phyloP scores from a whole-genome alignment of 352 stramenopile species.

The Phytophthora citrophthora region DNA sequence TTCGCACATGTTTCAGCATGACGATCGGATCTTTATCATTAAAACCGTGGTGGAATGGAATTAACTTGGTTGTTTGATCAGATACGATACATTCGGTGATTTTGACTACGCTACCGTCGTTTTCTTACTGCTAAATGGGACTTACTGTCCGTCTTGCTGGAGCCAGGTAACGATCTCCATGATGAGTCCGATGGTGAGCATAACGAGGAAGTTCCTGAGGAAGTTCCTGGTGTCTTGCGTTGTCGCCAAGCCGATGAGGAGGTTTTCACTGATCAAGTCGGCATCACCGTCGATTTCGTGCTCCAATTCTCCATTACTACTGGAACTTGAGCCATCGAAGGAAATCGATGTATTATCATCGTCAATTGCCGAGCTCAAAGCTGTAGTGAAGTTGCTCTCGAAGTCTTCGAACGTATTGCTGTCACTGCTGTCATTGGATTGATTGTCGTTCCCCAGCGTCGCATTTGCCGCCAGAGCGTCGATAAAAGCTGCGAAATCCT shows the following conservation, averaged over 20 bases:
- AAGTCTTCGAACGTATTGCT: slow-evolving; percentile 5
- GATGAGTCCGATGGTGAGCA: not conserved
- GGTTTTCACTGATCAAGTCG: slow-evolving; percentile 14
- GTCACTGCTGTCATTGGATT: not conserved
- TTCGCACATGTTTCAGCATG: no score
- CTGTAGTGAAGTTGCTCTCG: slow-evolving; percentile 4
- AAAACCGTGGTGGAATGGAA: no score
- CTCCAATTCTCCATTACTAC: slow-evolving; percentile 1
- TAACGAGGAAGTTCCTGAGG: not conserved
- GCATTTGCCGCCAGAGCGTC: slow-evolving; percentile 9
- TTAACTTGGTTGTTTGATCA: no score
- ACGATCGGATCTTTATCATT: no score
- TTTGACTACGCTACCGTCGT: not conserved
- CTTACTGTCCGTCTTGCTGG: no score
- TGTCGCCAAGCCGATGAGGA: not conserved
- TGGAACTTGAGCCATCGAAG: slow-evolving; percentile 4
- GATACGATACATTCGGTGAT: not conserved
- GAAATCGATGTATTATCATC: slow-evolving; percentile 3
- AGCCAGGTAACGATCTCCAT: not conserved
- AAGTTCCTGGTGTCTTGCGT: not conserved
- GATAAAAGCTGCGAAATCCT: slow-evolving; percentile 13
- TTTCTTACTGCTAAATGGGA: no score
- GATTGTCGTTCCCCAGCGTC: not conserved
- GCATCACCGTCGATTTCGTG: slow-evolving; percentile 3
- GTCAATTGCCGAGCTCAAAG: not conserved